Base-by-base conservation (phyloP, 345 rosid species). In the Streptanthus diversifolius region DNA sequence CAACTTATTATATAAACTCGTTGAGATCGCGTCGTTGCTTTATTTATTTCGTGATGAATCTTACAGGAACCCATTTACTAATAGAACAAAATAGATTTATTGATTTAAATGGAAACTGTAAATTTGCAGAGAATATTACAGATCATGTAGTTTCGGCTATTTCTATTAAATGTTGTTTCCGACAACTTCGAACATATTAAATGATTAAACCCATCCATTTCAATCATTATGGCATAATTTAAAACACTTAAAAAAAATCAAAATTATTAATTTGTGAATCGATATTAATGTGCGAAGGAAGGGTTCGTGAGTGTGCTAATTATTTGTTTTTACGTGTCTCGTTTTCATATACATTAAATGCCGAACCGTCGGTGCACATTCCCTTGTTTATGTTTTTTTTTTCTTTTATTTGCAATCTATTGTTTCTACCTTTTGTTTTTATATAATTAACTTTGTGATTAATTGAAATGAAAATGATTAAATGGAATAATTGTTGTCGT, bases 251-350 rank as follows among this genome's bases (percentile, higher is more conserved):
- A 24, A 43, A 56, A 14, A 41, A 15, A 60, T 1, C 7, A 61
- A 59, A 63, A 18, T 4, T 41, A 72, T 9, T 12, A 73, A 32
- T 35, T 30, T 65, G 44, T n/a, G 63, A 11, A 54, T 41, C 12
- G 57, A 33, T 43, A 73, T 64, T 55, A 24, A 72, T 44, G 58
- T 73, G n/a, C 32, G 44, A 43, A 56, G 66, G 65, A 65, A 73
- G 66, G 65, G 60, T 45, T 65, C 40, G 66, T 56, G 43, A 73
- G 56, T 65, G 51, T 45, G 77, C 71, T 72, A 37, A 11, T 0
- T 2, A 5, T 33, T 65, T 65, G 59, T 65, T 73, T 66, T 17
- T 25, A 73, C 33, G 14, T 65, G 17, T 36, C 58, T 73, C 47
- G 72, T 56, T 73, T 49, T n/a, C 32, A 12, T 45, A 3, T n/a